Evolutionary conservation across 164 flowering plant species (phyloP).

Genomic region (Stephania yunnanensis): DNA sequence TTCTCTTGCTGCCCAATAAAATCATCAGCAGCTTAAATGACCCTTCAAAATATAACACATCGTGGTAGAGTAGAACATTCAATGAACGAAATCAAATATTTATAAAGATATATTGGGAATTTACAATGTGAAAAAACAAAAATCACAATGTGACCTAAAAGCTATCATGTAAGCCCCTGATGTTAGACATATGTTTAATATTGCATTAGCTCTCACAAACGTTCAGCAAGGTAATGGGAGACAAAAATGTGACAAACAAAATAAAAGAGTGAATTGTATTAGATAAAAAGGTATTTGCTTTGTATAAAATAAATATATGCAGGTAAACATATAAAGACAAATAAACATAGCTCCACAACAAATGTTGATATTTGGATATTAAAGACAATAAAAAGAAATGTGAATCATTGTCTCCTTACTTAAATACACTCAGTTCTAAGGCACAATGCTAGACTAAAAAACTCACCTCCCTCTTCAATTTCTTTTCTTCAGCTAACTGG

Average conservation of each 20-base stretch:
- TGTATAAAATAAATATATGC: too few relatives aligned
- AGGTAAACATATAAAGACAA: too few relatives aligned
- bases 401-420: not conserved
- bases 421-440: not conserved
- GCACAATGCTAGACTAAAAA: not conserved
- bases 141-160: too few relatives aligned
- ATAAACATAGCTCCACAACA: not conserved
- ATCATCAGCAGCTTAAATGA: constrained; percentile 4
- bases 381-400: too few relatives aligned
- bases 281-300: too few relatives aligned
- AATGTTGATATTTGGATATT: not conserved
- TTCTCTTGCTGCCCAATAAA: constrained; percentile 59
- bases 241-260: too few relatives aligned
- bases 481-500: constrained; percentile 55
- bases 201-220: too few relatives aligned
- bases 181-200: too few relatives aligned
- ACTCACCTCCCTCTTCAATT: constrained; percentile 58
- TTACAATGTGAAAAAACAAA: too few relatives aligned
- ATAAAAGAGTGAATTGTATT: too few relatives aligned
- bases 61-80: not conserved
- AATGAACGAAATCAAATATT: not conserved
- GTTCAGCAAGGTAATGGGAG: too few relatives aligned
- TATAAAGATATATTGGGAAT: not conserved
- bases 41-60: not conserved
- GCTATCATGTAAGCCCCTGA: too few relatives aligned